Evolutionary conservation across 208 protist species (phyloP).

Genomic region (Leishmania guyanensis): DNA sequence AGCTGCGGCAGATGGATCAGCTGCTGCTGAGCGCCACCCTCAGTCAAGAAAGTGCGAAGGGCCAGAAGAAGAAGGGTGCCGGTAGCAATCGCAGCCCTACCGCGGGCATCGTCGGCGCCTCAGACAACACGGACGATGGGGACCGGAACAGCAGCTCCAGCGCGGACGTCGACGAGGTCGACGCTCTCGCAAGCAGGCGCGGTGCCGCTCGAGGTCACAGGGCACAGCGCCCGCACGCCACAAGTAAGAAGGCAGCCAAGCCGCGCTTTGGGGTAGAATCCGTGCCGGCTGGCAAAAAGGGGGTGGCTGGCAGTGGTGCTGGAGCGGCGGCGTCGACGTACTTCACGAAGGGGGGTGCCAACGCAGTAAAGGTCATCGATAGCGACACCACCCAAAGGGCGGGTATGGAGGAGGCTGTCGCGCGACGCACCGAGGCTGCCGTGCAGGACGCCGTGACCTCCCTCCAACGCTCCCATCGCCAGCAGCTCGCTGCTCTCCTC

Average conservation of each 20-base stretch:
- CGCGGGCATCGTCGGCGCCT: background rate
- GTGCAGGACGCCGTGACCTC: conserved; percentile 15
- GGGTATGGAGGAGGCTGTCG: background rate
- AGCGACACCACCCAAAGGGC: background rate
- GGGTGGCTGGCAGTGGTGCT: background rate
- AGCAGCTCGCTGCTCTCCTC: conserved; percentile 17
- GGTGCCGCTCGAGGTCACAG: background rate
- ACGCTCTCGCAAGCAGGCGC: background rate
- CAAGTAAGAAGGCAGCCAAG: conserved; percentile 2
- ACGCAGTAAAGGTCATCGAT: background rate
- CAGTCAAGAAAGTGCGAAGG: background rate
- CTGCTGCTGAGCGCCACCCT: conserved; percentile 21
- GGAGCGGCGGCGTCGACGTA: background rate
- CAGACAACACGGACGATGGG: background rate
- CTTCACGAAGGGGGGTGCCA: background rate
- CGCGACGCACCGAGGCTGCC: conserved; percentile 14
- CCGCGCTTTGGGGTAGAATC: background rate
- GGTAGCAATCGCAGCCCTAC: background rate
- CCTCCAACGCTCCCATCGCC: conserved; percentile 12
- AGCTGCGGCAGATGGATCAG: conserved; percentile 48
- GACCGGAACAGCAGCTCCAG: background rate
- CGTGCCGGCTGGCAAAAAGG: background rate
- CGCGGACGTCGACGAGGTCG: background rate
- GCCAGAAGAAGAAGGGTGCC: background rate
- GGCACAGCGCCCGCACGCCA: background rate